Evolutionary conservation across 345 rosid genomes (phyloP), one percentile per base, ranked within the genome.

Genomic region (Aurinia saxatilis): DNA sequence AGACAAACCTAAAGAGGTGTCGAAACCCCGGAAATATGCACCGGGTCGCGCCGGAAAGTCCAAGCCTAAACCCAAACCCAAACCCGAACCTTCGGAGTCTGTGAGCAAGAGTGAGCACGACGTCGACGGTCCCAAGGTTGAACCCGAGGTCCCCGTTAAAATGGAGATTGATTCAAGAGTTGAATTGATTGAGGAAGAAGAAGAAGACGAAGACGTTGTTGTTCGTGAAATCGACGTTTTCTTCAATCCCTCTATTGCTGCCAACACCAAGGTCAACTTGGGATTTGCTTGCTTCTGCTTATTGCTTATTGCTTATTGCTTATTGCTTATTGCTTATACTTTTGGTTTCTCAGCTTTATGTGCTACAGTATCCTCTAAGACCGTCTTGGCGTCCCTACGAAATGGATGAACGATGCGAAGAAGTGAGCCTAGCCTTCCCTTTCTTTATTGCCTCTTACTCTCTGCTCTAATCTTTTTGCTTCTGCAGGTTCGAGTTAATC

Each of bases 381-480:
- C 84, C 96, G 2, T 62, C 75, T 48, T 92, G 98, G 98, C 88
- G 95, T 42, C 91, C 95, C 2, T 92, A 86, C 18, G 96, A 92
- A 48, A 66, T 92, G 72, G 96, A 91, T 33, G 91, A 85, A 36
- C 78, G 82, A 33, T 92, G 96, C 16, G 57, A 82, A 68, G 88
- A 85, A 96, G 98, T 84, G 65, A 44, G 65, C 68, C 0, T 51
- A 27, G 17, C 10, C 7, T 38, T 38, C n/a, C n/a, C 15, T 33
- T 35, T 37, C 0, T 11, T 42, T 17, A n/a, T n/a, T n/a, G n/a
- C n/a, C n/a, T n/a, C n/a, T n/a, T n/a, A n/a, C n/a, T 18, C 47
- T 9, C 16, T 10, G 14, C 8, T 47, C 38, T 60, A 36, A 55
- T 18, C 38, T 35, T 44, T 33, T 51, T 47, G 41, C 46, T 76